Base-by-base conservation (phyloP, 78 protist genomes). In the Bodo saltans region DNA sequence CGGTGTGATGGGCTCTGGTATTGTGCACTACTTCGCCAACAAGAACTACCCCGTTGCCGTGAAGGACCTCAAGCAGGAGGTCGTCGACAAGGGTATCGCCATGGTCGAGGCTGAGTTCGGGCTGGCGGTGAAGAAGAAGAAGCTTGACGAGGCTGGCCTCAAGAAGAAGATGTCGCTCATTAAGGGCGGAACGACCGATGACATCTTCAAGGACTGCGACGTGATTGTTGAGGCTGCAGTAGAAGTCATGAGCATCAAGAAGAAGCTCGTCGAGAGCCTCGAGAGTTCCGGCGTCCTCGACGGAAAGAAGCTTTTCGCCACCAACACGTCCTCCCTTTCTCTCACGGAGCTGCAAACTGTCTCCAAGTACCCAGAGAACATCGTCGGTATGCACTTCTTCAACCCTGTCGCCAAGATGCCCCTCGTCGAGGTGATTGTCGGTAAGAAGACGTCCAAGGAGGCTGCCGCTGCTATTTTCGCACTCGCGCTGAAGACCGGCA, bases 361-460 rank as follows among this genome's bases (percentile, higher is more conserved):
- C n/a, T 67, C 88, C 34, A 37, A 41, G 68, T 73, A 83, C 30
- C 93, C 96, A 23, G 73, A 79, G 78, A 30, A 42, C 28, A 69
- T 93, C 1, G 87, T 93, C 25, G 96, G 96, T 53, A 93, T 93
- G 96, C 96, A 93, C 83, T 93, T 91, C 84, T 93, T 93, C 90
- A 91, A 93, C 60, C 96, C 96, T 23, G 96, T 89, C 27, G 81
- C 52, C 4, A 87, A 87, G 91, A 93, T 93, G 96, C 94, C 85
- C 53, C 89, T 93, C 53, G 88, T 92, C 42, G 95, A 92, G 53
- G 53, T 93, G 53, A 93, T 93, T 82, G 30, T 41, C 83, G 83
- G 76, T 83, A 85, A 75, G 38, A 25, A 68, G 68, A 91, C 94
- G 0, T 3, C 53, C 28, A 40, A 39, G 2, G 87, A 33, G 33